These are phyloP conservation scores for Globisporangium orthogonon DNA, from an alignment of 352 stramenopile species.

Conservation along the genomic window DNA sequence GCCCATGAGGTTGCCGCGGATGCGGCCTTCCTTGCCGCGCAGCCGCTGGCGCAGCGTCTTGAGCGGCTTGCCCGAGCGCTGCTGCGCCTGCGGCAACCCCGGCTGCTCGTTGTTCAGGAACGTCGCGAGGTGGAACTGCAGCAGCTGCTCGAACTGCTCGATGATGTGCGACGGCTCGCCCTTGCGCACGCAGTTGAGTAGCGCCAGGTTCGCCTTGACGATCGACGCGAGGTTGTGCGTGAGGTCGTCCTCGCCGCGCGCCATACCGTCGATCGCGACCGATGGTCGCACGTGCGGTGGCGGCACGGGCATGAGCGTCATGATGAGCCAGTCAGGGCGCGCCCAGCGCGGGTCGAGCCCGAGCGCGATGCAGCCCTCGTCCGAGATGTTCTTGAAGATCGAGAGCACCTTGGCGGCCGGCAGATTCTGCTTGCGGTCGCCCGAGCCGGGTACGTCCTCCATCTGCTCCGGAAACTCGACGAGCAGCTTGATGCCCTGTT, in stretches of 20 bases:
- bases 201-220: conserved; percentile 96
- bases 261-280: conserved; percentile 92
- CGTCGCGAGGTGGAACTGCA: conserved; percentile 84
- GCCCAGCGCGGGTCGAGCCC: conserved; percentile 94
- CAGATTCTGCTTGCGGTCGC: conserved; percentile 96
- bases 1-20: conserved; percentile 99
- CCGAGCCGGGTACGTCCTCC: conserved; percentile 90
- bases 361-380: conserved; percentile 94
- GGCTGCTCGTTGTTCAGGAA: conserved; percentile 99
- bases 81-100: conserved; percentile 93
- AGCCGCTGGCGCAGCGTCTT: conserved; percentile 97
- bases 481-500: conserved; percentile 93
- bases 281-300: conserved; percentile 97
- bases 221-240: conserved; percentile 98
- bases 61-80: conserved; percentile 95
- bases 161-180: conserved; percentile 96
- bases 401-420: conserved; percentile 93
- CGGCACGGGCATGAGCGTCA: conserved; percentile 97
- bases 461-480: conserved; percentile 95
- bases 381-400: conserved; percentile 96
- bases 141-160: conserved; percentile 87
- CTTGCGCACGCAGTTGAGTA: conserved; percentile 94
- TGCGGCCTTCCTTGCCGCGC: conserved; percentile 96
- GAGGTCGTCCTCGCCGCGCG: conserved; percentile 96
- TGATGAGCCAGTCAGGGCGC: conserved; percentile 97